Conservation (phyloP, 306 rosid genomes). For the Begonia masoniana region DNA sequence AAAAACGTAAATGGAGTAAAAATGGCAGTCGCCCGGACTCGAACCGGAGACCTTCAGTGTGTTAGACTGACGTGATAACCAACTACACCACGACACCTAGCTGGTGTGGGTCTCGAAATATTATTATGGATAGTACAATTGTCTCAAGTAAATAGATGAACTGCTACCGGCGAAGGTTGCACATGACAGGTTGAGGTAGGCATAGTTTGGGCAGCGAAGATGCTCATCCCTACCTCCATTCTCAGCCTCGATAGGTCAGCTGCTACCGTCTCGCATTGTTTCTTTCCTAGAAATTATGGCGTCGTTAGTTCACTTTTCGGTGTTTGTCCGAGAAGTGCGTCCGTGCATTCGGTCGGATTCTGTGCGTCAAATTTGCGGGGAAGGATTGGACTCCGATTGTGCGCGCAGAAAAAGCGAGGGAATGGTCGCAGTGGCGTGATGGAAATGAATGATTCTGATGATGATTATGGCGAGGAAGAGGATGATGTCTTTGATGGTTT, state of each 20-base stretch:
- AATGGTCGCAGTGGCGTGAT: conserved; percentile 8
- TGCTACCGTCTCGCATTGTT: background rate
- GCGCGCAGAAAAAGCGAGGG: conserved; percentile 14
- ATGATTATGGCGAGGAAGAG: conserved; percentile 7
- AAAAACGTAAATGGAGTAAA: too few relatives aligned
- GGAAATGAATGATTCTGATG: conserved; percentile 19
- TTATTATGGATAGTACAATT: too few relatives aligned
- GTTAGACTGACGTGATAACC: conserved; percentile 50
- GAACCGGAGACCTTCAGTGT: conserved; percentile 65
- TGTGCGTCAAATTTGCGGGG: conserved; percentile 1
- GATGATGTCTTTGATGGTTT: conserved; percentile 12
- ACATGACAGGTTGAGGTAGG: background rate
- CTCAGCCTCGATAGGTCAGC: background rate
- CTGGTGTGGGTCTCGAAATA: too few relatives aligned
- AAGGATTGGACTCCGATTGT: conserved; percentile 7
- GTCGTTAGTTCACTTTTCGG: conserved; percentile 3
- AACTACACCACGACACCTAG: conserved; percentile 2
- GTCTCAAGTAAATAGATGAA: too few relatives aligned
- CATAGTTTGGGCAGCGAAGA: background rate
- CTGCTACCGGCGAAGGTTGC: too few relatives aligned
- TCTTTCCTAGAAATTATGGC: background rate
- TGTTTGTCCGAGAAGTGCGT: conserved; percentile 2
- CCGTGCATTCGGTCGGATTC: conserved; percentile 7
- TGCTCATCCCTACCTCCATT: background rate
- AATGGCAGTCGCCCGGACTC: conserved; percentile 18